These are phyloP conservation scores for Aspergillus egyptiacus DNA, from an alignment of 495 filamentous ascomycete species.

Conservation along the genomic window DNA sequence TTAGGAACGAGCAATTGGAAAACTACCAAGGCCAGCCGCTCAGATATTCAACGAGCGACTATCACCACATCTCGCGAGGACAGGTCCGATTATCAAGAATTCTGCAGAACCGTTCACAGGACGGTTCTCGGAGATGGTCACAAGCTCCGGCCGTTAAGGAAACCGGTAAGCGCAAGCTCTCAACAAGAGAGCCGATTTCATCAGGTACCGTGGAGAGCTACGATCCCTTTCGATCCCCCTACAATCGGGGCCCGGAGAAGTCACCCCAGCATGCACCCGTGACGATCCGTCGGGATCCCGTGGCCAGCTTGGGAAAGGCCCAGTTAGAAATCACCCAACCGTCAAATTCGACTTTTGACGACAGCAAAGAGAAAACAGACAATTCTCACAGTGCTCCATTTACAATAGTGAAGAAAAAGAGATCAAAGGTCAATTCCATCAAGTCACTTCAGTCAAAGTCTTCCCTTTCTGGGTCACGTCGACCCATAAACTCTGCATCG, in stretches of 20 bases:
- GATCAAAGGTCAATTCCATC: conserved; percentile 31
- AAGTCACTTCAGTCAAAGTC: conserved; percentile 37
- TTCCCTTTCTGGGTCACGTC: conserved; percentile 51
- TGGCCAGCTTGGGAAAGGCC: conserved; percentile 1
- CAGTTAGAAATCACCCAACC: conserved; percentile 12
- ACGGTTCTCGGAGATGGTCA: conserved; percentile 52
- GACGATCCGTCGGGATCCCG: conserved; percentile 54
- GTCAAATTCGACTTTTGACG: conserved; percentile 24
- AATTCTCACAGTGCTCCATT: conserved; percentile 27
- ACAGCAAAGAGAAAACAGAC: conserved; percentile 15
- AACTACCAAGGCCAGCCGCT: conserved; percentile 70
- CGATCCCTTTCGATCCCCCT: conserved; percentile 75
- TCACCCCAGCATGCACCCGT: conserved; percentile 54
- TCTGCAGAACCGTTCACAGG: conserved; percentile 21
- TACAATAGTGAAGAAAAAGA: conserved; percentile 31
- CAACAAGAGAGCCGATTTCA: conserved; percentile 48
- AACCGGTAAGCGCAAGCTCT: conserved; percentile 13
- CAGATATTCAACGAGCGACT: conserved; percentile 77
- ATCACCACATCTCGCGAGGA: conserved; percentile 65
- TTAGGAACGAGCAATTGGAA: conserved; percentile 75
- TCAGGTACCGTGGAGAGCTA: conserved; percentile 56
- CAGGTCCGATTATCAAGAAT: conserved; percentile 44
- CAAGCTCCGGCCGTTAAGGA: conserved; percentile 59
- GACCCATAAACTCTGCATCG: conserved; percentile 45
- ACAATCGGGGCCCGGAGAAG: conserved; percentile 30